phyloP scores from a whole-genome alignment of 2,329 filamentous ascomycete species.

The Exserohilum turcica region DNA sequence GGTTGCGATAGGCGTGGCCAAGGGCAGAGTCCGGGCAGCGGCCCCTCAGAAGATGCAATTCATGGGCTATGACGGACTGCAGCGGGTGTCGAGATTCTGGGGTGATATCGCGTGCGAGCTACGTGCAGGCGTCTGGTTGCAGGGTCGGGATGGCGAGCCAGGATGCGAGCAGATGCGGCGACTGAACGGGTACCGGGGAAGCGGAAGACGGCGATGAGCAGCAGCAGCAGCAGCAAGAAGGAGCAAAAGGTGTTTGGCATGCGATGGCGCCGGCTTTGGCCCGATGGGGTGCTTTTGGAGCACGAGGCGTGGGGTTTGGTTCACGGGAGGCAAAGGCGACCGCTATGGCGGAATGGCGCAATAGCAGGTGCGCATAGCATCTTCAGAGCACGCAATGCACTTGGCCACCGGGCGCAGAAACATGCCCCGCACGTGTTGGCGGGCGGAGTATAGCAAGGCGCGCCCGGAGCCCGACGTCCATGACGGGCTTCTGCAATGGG shows the following conservation, averaged over 20 bases:
- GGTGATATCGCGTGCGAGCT: conserved; percentile 28
- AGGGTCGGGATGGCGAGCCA: no score
- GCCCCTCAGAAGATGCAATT: conserved; percentile 11
- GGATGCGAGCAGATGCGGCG: neutral
- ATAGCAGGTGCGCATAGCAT: conserved; percentile 16
- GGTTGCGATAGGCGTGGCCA: conserved; percentile 2
- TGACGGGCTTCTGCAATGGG: neutral
- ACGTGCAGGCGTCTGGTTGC: neutral
- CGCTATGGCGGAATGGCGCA: conserved; percentile 16
- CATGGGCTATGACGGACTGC: conserved; percentile 18
- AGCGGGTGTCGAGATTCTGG: conserved; percentile 25
- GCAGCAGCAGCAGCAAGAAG: neutral
- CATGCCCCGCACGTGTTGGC: conserved; percentile 1
- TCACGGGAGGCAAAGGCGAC: conserved; percentile 1
- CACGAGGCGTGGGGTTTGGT: conserved; percentile 1
- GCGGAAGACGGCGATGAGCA: neutral
- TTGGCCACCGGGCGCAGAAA: neutral
- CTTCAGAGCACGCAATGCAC: conserved; percentile 21
- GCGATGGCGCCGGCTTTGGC: neutral
- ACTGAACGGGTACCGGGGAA: conserved; percentile 7
- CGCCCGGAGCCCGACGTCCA: neutral
- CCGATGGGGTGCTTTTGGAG: neutral
- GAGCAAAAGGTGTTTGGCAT: no score
- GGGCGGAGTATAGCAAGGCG: neutral
- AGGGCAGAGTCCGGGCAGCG: neutral